A percentile compares a stretch with the other conserved stretches of the same genome.
Evolutionary conservation across 352 stramenopile genomes (phyloP).

Genomic region (Phytophthora chlamydospora): DNA sequence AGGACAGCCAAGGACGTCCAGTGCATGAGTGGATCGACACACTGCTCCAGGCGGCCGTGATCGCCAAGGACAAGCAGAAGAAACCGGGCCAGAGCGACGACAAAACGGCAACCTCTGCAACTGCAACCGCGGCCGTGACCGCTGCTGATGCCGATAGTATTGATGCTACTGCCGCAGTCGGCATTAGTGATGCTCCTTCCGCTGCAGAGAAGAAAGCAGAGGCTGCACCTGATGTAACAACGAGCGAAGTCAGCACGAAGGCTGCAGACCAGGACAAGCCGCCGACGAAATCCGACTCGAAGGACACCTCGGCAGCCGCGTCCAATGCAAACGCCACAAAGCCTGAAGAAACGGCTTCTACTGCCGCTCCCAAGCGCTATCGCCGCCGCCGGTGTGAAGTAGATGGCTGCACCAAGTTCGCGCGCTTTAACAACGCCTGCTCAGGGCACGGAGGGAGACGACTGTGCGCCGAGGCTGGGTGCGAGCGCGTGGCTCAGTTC

Average conservation of each 20-base stretch:
- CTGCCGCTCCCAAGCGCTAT: conserved; percentile 54
- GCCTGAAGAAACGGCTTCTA: background rate
- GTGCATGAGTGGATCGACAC: conserved; percentile 83
- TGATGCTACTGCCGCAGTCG: background rate
- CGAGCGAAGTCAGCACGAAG: conserved; percentile 6
- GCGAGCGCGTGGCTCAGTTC: conserved; percentile 76
- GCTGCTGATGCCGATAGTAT: background rate
- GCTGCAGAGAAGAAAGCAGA: conserved; percentile 2
- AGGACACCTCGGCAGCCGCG: conserved; percentile 5
- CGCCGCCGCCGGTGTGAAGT: conserved; percentile 70
- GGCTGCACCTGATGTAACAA: conserved; percentile 4
- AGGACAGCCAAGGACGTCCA: conserved; percentile 34
- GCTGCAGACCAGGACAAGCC: conserved; percentile 3
- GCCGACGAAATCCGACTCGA: background rate
- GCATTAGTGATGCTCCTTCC: background rate
- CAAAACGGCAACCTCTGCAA: conserved; percentile 1
- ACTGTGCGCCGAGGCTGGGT: conserved; percentile 72
- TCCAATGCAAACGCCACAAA: conserved; percentile 6
- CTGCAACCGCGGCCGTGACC: conserved; percentile 7
- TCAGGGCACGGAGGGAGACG: conserved; percentile 74
- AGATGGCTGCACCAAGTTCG: conserved; percentile 73
- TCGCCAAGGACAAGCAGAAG: conserved; percentile 67
- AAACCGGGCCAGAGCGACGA: conserved; percentile 16
- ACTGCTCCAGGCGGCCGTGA: conserved; percentile 74
- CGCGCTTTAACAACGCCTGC: conserved; percentile 80